Percentiles rank a stretch among this genome's conserved stretches.
Conservation (phyloP, 192 early-diverging fungal species). For the Mortierella alpina region DNA sequence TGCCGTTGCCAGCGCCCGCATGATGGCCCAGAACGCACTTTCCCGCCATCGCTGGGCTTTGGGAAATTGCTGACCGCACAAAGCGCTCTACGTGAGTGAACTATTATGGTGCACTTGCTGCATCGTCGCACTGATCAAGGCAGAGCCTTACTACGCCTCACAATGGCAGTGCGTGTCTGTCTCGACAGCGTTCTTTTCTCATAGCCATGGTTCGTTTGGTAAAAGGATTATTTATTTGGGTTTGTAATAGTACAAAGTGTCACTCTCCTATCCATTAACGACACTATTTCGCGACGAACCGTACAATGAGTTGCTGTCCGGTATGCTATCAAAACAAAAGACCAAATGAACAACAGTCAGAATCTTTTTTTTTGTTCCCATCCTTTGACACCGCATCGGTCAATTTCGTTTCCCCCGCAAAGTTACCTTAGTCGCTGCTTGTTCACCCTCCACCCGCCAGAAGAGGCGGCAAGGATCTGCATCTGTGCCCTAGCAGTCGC, state of each 20-base stretch:
- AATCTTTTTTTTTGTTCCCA: not conserved
- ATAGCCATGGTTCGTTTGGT: no score
- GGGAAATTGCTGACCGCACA: no score
- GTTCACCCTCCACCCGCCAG: conserved; percentile 49
- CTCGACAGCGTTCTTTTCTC: no score
- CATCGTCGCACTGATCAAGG: no score
- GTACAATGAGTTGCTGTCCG: conserved; percentile 28
- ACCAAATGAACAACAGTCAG: conserved; percentile 3
- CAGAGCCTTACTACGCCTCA: no score
- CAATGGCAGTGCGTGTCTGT: no score
- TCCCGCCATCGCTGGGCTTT: no score
- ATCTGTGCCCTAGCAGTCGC: conserved; percentile 50
- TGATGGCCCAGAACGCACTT: no score
- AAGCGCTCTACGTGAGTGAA: no score
- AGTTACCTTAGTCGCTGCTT: conserved; percentile 49
- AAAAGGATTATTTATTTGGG: not conserved
- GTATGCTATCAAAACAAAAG: conserved; percentile 15
- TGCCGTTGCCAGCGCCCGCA: no score
- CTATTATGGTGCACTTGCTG: no score
- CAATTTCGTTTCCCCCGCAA: conserved; percentile 1
- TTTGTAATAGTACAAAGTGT: not conserved
- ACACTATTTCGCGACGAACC: conserved; percentile 2
- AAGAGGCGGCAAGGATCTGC: conserved; percentile 44
- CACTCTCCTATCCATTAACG: not conserved
- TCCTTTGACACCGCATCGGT: not conserved